phyloP scores from a whole-genome alignment of 2,329 filamentous ascomycete species.

The Didymosphaeria variabile region DNA sequence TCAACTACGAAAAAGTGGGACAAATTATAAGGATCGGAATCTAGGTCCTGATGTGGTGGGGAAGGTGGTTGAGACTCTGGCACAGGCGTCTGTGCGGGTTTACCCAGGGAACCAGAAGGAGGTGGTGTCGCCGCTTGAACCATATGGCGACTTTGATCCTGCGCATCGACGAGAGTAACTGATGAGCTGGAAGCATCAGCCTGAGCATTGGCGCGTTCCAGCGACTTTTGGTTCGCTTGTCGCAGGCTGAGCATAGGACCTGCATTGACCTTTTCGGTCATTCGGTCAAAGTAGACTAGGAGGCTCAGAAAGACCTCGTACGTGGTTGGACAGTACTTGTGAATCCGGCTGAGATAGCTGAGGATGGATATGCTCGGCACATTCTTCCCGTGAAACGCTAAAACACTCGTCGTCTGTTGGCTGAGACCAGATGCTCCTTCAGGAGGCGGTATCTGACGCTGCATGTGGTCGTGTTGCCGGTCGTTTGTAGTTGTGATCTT shows the following conservation, averaged over 20 bases:
- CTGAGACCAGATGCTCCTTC: constrained; percentile 68
- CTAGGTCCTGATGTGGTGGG: constrained; percentile 50
- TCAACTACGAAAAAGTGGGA: constrained; percentile 91
- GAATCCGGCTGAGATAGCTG: constrained; percentile 93
- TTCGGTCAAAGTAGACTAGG: constrained; percentile 96
- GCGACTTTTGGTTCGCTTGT: constrained; percentile 60
- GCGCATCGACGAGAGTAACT: constrained; percentile 40
- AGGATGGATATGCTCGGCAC: constrained; percentile 96
- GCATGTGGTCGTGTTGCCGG: constrained; percentile 87
- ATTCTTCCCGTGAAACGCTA: constrained; percentile 98
- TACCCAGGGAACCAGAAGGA: constrained; percentile 58
- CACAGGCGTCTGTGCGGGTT: constrained; percentile 41
- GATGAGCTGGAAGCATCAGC: constrained; percentile 13
- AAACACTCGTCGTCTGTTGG: constrained; percentile 74
- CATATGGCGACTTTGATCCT: constrained; percentile 36
- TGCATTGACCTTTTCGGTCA: constrained; percentile 95
- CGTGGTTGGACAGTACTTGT: constrained; percentile 98
- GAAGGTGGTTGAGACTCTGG: constrained; percentile 47
- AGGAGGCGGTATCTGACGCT: constrained; percentile 73
- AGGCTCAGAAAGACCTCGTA: constrained; percentile 97
- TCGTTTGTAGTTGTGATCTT: constrained; percentile 99
- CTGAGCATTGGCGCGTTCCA: constrained; percentile 53
- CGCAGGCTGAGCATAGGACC: constrained; percentile 73
- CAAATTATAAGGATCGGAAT: constrained; percentile 61
- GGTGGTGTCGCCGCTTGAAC: constrained; percentile 59